A percentile compares a stretch with the other conserved stretches of the same genome.
These are phyloP conservation scores for Dysphania ambrosioides DNA, from an alignment of 148 eudicot species.

Conservation along the genomic window DNA sequence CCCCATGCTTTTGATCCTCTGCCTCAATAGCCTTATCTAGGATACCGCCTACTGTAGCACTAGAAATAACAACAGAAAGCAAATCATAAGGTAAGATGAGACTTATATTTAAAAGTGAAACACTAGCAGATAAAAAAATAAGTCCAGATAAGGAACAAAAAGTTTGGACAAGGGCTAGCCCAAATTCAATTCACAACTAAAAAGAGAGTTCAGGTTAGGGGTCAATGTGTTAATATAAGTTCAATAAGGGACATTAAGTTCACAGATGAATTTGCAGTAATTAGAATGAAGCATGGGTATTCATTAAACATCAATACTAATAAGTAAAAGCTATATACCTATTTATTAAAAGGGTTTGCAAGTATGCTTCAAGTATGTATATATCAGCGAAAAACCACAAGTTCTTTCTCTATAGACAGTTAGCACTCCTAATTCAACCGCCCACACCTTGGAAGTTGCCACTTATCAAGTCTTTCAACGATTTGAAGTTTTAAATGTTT, in stretches of 20 bases:
- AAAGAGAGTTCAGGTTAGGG: not conserved
- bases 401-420: not conserved
- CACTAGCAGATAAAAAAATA: no score
- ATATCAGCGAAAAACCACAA: no score
- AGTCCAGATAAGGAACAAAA: not conserved
- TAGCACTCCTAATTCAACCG: not conserved
- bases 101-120: no score
- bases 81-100: not conserved
- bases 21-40: slow-evolving; percentile 87
- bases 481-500: not conserved
- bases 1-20: slow-evolving; percentile 82
- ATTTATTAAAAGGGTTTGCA: not conserved
- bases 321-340: no score
- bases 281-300: not conserved
- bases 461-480: not conserved
- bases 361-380: not conserved
- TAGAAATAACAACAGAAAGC: slow-evolving; percentile 29
- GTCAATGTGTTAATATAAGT: not conserved
- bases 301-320: not conserved
- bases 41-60: slow-evolving; percentile 82
- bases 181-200: not conserved
- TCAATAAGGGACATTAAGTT: no score
- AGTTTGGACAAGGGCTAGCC: not conserved
- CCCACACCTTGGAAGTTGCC: not conserved
- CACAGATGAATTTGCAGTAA: no score